These are phyloP conservation scores for Parathielavia appendiculata DNA, from an alignment of 495 filamentous ascomycete species.

Conservation along the genomic window DNA sequence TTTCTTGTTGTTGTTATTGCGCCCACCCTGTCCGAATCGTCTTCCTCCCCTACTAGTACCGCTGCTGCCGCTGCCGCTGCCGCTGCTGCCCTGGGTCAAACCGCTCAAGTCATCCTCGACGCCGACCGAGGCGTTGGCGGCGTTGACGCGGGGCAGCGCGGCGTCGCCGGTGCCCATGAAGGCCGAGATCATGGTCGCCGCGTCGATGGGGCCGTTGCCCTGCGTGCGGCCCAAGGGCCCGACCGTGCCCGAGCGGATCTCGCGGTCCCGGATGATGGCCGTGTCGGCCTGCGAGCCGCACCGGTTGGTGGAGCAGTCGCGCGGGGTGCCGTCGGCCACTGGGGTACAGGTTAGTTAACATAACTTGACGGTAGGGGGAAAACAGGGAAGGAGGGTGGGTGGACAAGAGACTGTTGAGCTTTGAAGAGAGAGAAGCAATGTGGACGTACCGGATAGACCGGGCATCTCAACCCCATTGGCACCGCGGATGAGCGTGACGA, in stretches of 20 bases:
- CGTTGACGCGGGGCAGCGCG: slow-evolving; percentile 37
- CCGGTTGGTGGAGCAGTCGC: slow-evolving; percentile 48
- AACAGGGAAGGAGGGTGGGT: background rate
- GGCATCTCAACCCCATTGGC: slow-evolving; percentile 54
- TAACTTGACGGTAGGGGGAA: background rate
- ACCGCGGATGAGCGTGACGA: slow-evolving; percentile 47
- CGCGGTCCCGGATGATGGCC: slow-evolving; percentile 50
- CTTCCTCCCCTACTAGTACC: too few species aligned
- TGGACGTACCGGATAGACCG: slow-evolving; percentile 42
- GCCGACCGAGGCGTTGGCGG: slow-evolving; percentile 28
- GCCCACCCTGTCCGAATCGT: too few species aligned
- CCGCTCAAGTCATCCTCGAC: slow-evolving; percentile 32
- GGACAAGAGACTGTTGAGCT: background rate
- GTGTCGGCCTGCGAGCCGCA: slow-evolving; percentile 50
- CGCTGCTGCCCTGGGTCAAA: background rate
- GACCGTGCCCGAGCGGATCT: slow-evolving; percentile 41
- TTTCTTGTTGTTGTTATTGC: background rate
- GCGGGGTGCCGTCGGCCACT: slow-evolving; percentile 56
- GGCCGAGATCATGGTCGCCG: slow-evolving; percentile 38
- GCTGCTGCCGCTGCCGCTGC: slow-evolving; percentile 13
- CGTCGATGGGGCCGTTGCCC: slow-evolving; percentile 51
- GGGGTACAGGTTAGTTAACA: background rate
- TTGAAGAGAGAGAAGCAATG: too few species aligned
- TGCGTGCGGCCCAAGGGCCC: slow-evolving; percentile 54
- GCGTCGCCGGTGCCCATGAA: slow-evolving; percentile 41